A percentile compares a stretch with the other conserved stretches of the same genome.
Evolutionary conservation across 805 yeast genomes (phyloP).

Genomic region (Alloascoidea hylecoeti): DNA sequence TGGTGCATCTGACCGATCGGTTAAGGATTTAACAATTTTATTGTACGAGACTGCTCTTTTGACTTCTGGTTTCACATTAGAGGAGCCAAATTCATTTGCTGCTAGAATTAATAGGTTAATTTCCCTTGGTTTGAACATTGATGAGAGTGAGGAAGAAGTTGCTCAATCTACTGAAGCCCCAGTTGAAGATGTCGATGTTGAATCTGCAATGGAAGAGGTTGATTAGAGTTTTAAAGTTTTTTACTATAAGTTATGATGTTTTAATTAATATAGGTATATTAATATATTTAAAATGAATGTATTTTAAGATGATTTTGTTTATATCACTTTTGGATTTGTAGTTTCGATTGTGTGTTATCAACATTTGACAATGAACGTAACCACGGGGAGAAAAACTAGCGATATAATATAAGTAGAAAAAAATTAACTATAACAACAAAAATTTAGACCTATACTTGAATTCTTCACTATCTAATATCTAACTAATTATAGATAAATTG

Average conservation of each 20-base stretch:
- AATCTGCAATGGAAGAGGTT: conserved; percentile 98
- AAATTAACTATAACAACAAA: too few species aligned
- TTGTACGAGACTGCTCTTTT: conserved; percentile 95
- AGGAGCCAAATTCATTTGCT: conserved; percentile 97
- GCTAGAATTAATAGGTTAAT: conserved; percentile 96
- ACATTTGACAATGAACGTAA: too few species aligned
- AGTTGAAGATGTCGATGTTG: conserved; percentile 59
- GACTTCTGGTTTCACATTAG: conserved; percentile 97
- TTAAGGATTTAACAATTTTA: conserved; percentile 91
- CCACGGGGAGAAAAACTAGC: too few species aligned
- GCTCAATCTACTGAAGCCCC: conserved; percentile 35
- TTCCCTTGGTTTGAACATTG: conserved; percentile 95
- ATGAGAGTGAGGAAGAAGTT: conserved; percentile 59
- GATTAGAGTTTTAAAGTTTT: conserved; percentile 40
- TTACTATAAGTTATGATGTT: not conserved
- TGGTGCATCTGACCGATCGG: conserved; percentile 97
- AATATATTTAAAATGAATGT: too few species aligned
- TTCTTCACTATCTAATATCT: too few species aligned
- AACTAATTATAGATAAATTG: too few species aligned
- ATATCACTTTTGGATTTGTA: too few species aligned
- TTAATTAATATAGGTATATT: too few species aligned
- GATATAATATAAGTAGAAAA: too few species aligned
- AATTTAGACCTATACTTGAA: too few species aligned
- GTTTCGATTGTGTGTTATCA: too few species aligned
- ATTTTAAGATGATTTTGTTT: too few species aligned